Evolutionary conservation across 225 moss, liverwort and hornwort species (phyloP).

Genomic region (Polytrichum formosum): DNA sequence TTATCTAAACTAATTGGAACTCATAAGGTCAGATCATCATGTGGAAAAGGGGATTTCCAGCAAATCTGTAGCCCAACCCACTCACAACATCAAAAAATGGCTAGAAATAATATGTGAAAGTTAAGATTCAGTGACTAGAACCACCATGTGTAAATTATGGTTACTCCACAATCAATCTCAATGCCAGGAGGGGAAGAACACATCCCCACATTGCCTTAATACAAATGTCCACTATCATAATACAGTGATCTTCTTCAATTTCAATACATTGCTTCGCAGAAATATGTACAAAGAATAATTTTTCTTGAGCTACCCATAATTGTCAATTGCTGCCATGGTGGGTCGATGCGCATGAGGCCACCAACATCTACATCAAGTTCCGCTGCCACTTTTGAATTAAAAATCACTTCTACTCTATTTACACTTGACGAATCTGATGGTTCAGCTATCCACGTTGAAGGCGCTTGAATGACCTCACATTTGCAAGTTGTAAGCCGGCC

Average conservation of each 20-base stretch:
- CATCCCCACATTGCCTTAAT: too few relatives aligned
- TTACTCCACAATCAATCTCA: background rate
- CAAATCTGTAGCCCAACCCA: too few relatives aligned
- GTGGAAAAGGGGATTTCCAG: too few relatives aligned
- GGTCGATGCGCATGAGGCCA: conserved; percentile 38
- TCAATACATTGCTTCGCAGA: conserved; percentile 42
- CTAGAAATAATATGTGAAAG: too few relatives aligned
- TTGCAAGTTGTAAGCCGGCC: conserved; percentile 50
- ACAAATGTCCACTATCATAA: too few relatives aligned
- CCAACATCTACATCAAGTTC: conserved; percentile 50
- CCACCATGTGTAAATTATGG: background rate
- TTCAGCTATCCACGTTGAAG: conserved; percentile 29
- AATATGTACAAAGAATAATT: conserved; percentile 57
- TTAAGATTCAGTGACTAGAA: too few relatives aligned
- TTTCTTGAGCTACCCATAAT: conserved; percentile 23
- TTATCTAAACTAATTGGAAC: too few relatives aligned
- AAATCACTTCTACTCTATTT: conserved; percentile 49
- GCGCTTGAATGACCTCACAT: conserved; percentile 45
- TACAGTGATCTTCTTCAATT: background rate
- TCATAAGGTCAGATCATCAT: too few relatives aligned
- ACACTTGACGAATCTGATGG: conserved; percentile 11
- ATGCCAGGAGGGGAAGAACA: too few relatives aligned
- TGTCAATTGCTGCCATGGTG: conserved; percentile 51
- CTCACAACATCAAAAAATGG: too few relatives aligned
- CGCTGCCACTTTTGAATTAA: conserved; percentile 50